phyloP scores from a whole-genome alignment of 257 asterid genomes.

The Petunia axillaris region DNA sequence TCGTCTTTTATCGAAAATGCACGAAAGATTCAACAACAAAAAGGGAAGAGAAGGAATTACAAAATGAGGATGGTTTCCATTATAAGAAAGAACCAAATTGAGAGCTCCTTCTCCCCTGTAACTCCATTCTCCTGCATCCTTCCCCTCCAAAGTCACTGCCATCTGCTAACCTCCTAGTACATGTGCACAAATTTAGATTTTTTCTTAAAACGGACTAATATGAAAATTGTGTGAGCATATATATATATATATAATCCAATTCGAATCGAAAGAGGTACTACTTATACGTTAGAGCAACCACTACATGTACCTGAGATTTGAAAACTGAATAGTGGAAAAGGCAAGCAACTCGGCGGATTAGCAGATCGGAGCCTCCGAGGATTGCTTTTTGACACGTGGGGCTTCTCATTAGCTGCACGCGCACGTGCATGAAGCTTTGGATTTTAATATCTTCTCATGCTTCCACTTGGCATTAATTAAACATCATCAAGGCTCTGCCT shows the following conservation, averaged over 20 bases:
- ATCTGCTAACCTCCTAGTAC: constrained; percentile 45
- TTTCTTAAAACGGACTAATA: background rate
- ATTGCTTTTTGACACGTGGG: background rate
- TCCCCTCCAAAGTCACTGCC: constrained; percentile 62
- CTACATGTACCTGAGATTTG: background rate
- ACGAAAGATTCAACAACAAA: background rate
- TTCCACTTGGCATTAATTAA: no score
- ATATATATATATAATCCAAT: background rate
- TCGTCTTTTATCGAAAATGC: background rate
- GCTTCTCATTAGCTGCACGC: no score
- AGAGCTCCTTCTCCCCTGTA: constrained; percentile 97
- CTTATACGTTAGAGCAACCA: background rate
- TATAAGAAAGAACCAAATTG: constrained; percentile 81
- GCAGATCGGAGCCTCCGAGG: background rate
- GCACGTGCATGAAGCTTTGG: no score
- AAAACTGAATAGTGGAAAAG: background rate
- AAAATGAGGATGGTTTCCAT: constrained; percentile 69
- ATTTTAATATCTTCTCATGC: no score
- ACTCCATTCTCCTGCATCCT: constrained; percentile 82
- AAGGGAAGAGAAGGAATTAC: constrained; percentile 38
- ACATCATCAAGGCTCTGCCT: no score
- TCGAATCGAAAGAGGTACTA: background rate
- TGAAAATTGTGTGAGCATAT: no score
- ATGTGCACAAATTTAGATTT: background rate
- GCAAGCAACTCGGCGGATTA: background rate